Conservation (phyloP, 768 basidiomycete species). For the Mycena sanguinolenta region DNA sequence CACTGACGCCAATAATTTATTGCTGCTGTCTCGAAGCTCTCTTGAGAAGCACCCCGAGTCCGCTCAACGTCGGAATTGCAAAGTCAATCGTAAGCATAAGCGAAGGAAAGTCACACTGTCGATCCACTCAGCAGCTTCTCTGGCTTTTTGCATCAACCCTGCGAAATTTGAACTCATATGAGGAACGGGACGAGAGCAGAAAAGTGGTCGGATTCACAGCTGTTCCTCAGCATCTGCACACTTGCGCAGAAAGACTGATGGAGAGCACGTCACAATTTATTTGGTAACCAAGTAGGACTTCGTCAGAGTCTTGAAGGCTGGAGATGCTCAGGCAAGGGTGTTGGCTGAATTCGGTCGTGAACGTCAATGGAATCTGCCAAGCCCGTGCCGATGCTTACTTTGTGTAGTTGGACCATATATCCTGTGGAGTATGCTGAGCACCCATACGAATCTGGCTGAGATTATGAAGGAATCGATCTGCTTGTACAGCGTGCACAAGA, state of each 20-base stretch:
- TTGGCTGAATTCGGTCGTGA: no score
- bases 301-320: no score
- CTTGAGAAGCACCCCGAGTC: not conserved
- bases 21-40: constrained; percentile 8
- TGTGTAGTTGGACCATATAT: no score
- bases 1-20: constrained; percentile 20
- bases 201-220: not conserved
- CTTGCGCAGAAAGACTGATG: no score
- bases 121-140: constrained; percentile 26
- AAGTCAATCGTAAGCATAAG: constrained; percentile 25
- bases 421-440: no score
- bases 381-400: no score
- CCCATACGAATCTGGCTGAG: no score
- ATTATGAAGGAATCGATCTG: not conserved
- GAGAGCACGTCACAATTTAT: no score
- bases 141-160: not conserved
- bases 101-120: constrained; percentile 26
- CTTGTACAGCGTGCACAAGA: not conserved
- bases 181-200: not conserved
- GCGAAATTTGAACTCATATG: not conserved
- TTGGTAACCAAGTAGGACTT: no score
- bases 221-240: not conserved
- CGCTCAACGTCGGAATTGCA: constrained; percentile 25
- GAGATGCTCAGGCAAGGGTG: no score
- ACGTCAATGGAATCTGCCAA: no score